Evolutionary conservation across 1,284 basidiomycete genomes (phyloP), one percentile per base, ranked within the genome.

Genomic region (Cryptococcus sp.): DNA sequence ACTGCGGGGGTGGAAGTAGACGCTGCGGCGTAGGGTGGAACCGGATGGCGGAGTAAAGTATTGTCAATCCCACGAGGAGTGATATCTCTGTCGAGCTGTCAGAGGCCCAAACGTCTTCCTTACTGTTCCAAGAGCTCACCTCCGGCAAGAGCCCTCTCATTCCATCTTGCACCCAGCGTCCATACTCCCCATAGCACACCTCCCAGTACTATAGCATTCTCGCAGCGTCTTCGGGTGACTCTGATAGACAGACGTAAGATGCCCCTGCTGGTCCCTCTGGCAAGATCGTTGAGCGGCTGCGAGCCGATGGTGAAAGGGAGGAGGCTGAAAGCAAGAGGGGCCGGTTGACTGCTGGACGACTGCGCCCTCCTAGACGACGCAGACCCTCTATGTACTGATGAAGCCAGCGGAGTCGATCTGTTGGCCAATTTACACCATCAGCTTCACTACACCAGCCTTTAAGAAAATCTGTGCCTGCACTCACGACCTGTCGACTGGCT

Each of bases 71-170:
- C 9, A 68, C 50, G 11, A 74, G 46, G 7, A 63, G 49, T 23
- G 56, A 61, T 51, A 66, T 67, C 53, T 67, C 75, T 75, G 50
- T 37, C 28, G 0, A 39, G 49, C 28, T 33, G 28, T 33, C 28
- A 33, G 28, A 4, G 28, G 4, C 28, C 9, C 28, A 9, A 33
- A 33, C 9, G 28, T 9, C 28, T 15, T 36, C 28, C 20, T 9
- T 46, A 33, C 16, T 38, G n/a, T 2, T 24, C n/a, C n/a, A 38
- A n/a, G 3, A 42, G 35, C 66, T 53, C 50, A 77, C 75, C 75
- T 55, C 68, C 70, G 6, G 72, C 73, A 15, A 76, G 52, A 20
- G 72, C 72, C 37, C 62, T 63, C 45, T 76, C 76, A 6, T 65
- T 66, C 73, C 73, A 75, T 40, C 58, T 24, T 35, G 47, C 47